These are phyloP conservation scores for Blastobotrys niveus DNA, from an alignment of 1,139 yeast genomes.

Conservation along the genomic window DNA sequence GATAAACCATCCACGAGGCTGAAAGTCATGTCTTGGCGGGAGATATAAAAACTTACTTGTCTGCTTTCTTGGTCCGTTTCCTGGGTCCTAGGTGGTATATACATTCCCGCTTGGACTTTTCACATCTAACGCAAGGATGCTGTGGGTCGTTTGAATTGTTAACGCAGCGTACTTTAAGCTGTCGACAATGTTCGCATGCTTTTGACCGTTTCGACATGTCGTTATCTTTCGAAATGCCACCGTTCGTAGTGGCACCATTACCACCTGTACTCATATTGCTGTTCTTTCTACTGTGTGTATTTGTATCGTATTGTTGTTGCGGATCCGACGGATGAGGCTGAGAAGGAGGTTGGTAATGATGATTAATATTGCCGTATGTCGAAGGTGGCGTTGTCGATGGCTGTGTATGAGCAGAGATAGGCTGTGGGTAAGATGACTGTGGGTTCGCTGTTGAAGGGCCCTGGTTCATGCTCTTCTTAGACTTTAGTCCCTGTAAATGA, in stretches of 20 bases:
- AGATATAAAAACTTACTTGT: constrained; percentile 28
- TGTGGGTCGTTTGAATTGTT: constrained; percentile 51
- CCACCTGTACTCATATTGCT: not conserved
- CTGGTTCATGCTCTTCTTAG: too few relatives aligned
- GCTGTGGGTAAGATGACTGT: too few relatives aligned
- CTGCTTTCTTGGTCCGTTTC: constrained; percentile 42
- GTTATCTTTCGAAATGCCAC: not conserved
- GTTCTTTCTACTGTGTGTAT: not conserved
- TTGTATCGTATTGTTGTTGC: not conserved
- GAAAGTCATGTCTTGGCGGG: too few relatives aligned
- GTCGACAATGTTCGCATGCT: constrained; percentile 79
- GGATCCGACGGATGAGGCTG: too few relatives aligned
- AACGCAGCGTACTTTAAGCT: constrained; percentile 74
- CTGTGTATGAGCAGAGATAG: too few relatives aligned
- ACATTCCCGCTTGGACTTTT: constrained; percentile 58
- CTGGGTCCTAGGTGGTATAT: constrained; percentile 61
- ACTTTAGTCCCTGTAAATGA: too few relatives aligned
- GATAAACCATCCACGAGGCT: too few relatives aligned
- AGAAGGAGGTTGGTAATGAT: too few relatives aligned
- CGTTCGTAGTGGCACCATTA: not conserved
- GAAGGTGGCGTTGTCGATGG: not conserved
- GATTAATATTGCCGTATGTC: not conserved
- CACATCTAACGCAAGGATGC: constrained; percentile 71
- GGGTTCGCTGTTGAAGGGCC: too few relatives aligned
- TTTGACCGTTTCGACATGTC: constrained; percentile 41